phyloP scores from a whole-genome alignment of 306 rosid species.

The Trifolium repens region DNA sequence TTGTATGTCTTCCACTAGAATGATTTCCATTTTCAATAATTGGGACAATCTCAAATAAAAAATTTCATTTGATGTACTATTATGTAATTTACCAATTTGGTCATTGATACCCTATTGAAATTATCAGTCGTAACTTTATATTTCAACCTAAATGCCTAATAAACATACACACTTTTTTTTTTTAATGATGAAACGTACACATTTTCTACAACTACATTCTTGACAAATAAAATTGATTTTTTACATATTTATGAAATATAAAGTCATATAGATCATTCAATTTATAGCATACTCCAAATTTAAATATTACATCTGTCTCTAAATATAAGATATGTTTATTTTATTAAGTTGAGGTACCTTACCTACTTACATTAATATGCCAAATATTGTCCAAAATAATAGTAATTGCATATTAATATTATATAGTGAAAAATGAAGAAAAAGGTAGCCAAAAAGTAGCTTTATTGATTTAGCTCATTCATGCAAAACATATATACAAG shows the following conservation, averaged over 20 bases:
- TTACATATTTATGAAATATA: too few relatives aligned
- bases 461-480: constrained; percentile 45
- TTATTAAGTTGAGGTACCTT: neutral
- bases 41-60: neutral
- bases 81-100: constrained; percentile 8
- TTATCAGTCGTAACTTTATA: neutral
- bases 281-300: too few relatives aligned
- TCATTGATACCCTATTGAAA: neutral
- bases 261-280: too few relatives aligned
- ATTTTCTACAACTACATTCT: neutral
- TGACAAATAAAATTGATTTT: too few relatives aligned
- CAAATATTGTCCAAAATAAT: constrained; percentile 10
- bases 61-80: neutral
- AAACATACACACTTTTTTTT: neutral
- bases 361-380: neutral
- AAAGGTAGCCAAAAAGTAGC: constrained; percentile 32
- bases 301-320: too few relatives aligned
- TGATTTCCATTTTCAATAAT: neutral
- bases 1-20: neutral
- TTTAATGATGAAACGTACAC: neutral
- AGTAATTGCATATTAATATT: neutral
- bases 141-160: neutral
- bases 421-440: constrained; percentile 24
- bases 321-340: neutral
- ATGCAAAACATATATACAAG: constrained; percentile 34